Evolutionary conservation across 345 rosid genomes (phyloP).

Genomic region (Gynandropsis gynandra): DNA sequence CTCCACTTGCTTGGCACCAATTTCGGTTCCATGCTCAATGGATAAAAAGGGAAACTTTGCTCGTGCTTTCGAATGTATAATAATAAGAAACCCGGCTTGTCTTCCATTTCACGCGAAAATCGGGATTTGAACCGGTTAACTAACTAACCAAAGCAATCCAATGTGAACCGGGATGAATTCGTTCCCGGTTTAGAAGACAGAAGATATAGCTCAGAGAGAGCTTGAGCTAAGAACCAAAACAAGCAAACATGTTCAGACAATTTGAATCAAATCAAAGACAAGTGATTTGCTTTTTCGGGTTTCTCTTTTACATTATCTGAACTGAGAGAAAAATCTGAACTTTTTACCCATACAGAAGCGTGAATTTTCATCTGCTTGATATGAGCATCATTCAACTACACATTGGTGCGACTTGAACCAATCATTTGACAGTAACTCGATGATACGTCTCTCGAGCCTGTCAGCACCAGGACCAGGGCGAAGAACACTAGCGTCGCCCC

Average conservation of each 20-base stretch:
- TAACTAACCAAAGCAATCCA: constrained; percentile 1
- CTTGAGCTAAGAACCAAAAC: not conserved
- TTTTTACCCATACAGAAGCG: constrained; percentile 14
- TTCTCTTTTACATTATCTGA: constrained; percentile 22
- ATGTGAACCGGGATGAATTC: constrained; percentile 8
- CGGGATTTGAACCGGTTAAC: constrained; percentile 8
- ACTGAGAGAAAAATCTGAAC: constrained; percentile 13
- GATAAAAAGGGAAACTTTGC: too few relatives aligned
- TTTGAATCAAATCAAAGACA: too few relatives aligned
- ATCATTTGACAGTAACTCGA: constrained; percentile 45
- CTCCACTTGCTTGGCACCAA: constrained; percentile 17
- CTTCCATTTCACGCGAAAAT: not conserved
- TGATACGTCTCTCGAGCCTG: constrained; percentile 61
- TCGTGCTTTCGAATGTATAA: constrained; percentile 1
- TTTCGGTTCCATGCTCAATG: constrained; percentile 17
- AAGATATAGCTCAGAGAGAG: constrained; percentile 6
- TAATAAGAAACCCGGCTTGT: constrained; percentile 14
- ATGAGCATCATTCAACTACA: constrained; percentile 32
- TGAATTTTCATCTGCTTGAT: not conserved
- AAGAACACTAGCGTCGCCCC: constrained; percentile 85
- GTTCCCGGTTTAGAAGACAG: not conserved
- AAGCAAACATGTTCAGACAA: too few relatives aligned
- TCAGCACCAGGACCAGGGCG: constrained; percentile 77
- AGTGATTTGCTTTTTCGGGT: not conserved
- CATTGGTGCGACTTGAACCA: constrained; percentile 55